These are phyloP conservation scores for Phytophthora ramorum DNA, from an alignment of 352 stramenopile genomes.

Conservation along the genomic window DNA sequence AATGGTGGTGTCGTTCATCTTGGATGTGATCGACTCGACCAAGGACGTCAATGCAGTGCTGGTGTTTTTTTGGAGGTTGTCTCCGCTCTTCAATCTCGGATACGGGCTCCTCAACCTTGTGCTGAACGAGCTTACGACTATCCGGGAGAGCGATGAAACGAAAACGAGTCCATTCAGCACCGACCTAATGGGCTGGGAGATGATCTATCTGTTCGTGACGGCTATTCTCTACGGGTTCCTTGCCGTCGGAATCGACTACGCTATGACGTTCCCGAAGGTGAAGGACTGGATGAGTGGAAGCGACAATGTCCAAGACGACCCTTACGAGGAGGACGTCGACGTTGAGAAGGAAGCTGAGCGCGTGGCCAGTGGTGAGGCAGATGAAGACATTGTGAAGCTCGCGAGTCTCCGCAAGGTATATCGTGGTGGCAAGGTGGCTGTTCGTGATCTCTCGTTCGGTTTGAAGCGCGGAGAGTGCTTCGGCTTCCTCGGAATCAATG, in stretches of 20 bases:
- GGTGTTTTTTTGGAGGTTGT: slow-evolving; percentile 78
- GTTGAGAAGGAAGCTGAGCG: slow-evolving; percentile 46
- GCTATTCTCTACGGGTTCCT: slow-evolving; percentile 38
- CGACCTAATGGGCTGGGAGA: slow-evolving; percentile 67
- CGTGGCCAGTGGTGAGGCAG: slow-evolving; percentile 38
- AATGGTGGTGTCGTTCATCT: slow-evolving; percentile 63
- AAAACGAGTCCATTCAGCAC: slow-evolving; percentile 62
- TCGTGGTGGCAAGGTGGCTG: slow-evolving; percentile 71
- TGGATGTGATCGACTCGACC: slow-evolving; percentile 58
- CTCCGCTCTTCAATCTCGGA: slow-evolving; percentile 67
- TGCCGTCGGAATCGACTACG: slow-evolving; percentile 51
- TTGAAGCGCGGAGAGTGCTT: slow-evolving; percentile 92
- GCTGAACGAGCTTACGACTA: slow-evolving; percentile 44
- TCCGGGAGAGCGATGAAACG: slow-evolving; percentile 36
- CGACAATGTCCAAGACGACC: slow-evolving; percentile 31
- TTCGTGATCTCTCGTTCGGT: slow-evolving; percentile 81
- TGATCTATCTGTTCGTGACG: slow-evolving; percentile 58
- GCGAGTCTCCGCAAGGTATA: slow-evolving; percentile 56
- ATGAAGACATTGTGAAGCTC: slow-evolving; percentile 49
- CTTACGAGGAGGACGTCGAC: slow-evolving; percentile 52
- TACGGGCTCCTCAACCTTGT: slow-evolving; percentile 53
- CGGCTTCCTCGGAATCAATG: slow-evolving; percentile 95
- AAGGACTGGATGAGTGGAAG: slow-evolving; percentile 46
- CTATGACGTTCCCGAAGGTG: slow-evolving; percentile 41
- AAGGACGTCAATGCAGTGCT: slow-evolving; percentile 57